Conservation (phyloP, 2,329 filamentous ascomycete species). For the Claviceps africana region DNA sequence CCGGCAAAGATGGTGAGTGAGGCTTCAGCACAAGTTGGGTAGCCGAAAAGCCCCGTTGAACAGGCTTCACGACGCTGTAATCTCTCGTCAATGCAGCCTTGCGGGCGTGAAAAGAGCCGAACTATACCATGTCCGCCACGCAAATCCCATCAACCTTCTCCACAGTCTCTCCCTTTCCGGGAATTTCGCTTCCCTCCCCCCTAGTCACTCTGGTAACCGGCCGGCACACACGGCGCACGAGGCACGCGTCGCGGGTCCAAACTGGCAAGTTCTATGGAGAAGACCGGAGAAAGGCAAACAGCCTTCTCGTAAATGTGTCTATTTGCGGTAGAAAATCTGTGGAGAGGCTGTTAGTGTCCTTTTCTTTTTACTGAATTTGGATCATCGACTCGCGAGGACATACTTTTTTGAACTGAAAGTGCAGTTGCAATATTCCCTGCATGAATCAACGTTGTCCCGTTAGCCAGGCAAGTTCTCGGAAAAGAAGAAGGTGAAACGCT, state of each 20-base stretch:
- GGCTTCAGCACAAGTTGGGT: background rate
- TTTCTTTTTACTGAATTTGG: background rate
- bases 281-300: background rate
- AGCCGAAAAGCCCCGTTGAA: background rate
- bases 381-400: background rate
- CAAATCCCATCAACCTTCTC: background rate
- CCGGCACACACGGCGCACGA: background rate
- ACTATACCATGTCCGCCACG: background rate
- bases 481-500: constrained; percentile 3
- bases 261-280: background rate
- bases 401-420: constrained; percentile 98
- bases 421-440: constrained; percentile 64
- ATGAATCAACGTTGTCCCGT: background rate
- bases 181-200: background rate
- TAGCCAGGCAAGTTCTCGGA: background rate
- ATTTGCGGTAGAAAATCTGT: constrained; percentile 8
- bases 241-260: background rate
- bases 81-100: background rate
- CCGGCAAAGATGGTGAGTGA: background rate
- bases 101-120: background rate
- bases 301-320: background rate
- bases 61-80: background rate
- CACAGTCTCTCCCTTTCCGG: background rate
- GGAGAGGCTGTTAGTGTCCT: background rate
- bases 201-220: background rate